Percentiles rank a stretch among this genome's conserved stretches.
phyloP scores from a whole-genome alignment of 1,284 basidiomycete genomes.

The Cutaneotrichosporon spelunceum region DNA sequence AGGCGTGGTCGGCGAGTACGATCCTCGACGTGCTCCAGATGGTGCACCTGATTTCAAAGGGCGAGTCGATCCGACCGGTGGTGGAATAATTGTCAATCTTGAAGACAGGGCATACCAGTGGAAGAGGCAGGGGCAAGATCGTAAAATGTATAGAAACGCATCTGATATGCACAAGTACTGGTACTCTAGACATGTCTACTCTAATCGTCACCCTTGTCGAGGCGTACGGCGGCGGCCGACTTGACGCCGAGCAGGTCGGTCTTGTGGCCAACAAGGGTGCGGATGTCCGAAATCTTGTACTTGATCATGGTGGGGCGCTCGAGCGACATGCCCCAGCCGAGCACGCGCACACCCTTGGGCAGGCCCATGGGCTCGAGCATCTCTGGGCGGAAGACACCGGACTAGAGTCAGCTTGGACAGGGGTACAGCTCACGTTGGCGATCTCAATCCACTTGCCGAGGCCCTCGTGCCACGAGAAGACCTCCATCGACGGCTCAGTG shows the following conservation, averaged over 20 bases:
- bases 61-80: neutral
- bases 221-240: slow-evolving; percentile 82
- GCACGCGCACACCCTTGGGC: slow-evolving; percentile 92
- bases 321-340: slow-evolving; percentile 93
- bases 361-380: slow-evolving; percentile 99
- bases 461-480: slow-evolving; percentile 96
- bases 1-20: slow-evolving; percentile 89
- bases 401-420: slow-evolving; percentile 57
- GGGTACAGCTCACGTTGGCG: slow-evolving; percentile 52
- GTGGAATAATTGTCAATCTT: neutral
- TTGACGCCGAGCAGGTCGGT: slow-evolving; percentile 85
- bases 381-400: slow-evolving; percentile 98
- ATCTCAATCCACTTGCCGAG: slow-evolving; percentile 94
- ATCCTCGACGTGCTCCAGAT: slow-evolving; percentile 78
- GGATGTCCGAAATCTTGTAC: slow-evolving; percentile 89
- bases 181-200: slow-evolving; percentile 3
- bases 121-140: neutral
- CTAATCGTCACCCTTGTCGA: slow-evolving; percentile 55
- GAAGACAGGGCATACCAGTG: too few species aligned
- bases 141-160: neutral
- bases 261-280: slow-evolving; percentile 96
- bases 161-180: slow-evolving; percentile 3
- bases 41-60: slow-evolving; percentile 55
- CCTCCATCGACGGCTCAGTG: slow-evolving; percentile 98
- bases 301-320: slow-evolving; percentile 99